Evolutionary conservation across 1,284 basidiomycete genomes (phyloP).

Genomic region (Cerioporus squamosus): DNA sequence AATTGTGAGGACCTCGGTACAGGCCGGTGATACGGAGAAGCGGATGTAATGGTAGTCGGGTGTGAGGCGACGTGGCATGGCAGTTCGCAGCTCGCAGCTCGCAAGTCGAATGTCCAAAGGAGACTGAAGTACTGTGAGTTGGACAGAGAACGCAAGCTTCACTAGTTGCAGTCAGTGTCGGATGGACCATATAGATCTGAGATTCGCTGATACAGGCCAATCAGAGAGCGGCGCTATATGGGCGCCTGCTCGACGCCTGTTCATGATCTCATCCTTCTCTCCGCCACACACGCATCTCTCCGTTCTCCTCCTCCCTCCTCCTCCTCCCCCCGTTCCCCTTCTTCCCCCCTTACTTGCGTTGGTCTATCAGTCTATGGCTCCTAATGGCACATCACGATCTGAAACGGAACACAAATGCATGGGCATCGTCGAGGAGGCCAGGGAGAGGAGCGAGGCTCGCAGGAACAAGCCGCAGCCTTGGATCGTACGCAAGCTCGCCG

Average conservation of each 20-base stretch:
- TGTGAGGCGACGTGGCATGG: slow-evolving; percentile 11
- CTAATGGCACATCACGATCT: slow-evolving; percentile 8
- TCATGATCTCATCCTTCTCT: slow-evolving; percentile 18
- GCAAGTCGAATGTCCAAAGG: not conserved
- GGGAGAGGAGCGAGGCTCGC: slow-evolving; percentile 42
- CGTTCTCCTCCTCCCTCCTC: not conserved
- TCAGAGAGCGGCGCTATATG: slow-evolving; percentile 4
- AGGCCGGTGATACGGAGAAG: slow-evolving; percentile 39
- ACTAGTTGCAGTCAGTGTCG: too few relatives aligned
- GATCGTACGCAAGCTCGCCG: slow-evolving; percentile 62
- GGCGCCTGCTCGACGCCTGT: not conserved
- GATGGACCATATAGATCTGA: too few relatives aligned
- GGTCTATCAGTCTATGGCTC: slow-evolving; percentile 6
- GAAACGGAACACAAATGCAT: slow-evolving; percentile 29
- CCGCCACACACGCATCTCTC: too few relatives aligned
- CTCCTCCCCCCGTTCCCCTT: not conserved
- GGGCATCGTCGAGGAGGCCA: slow-evolving; percentile 45
- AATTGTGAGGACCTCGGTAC: slow-evolving; percentile 41
- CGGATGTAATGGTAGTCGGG: slow-evolving; percentile 43
- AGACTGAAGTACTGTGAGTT: too few relatives aligned
- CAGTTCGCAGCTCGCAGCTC: not conserved
- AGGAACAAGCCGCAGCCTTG: slow-evolving; percentile 58
- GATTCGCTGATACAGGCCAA: not conserved
- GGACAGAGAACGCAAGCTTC: too few relatives aligned
- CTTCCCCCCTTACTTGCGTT: not conserved